A percentile compares a stretch with the other conserved stretches of the same genome.
phyloP scores from a whole-genome alignment of 306 rosid species.

The Quillaja saponaria region DNA sequence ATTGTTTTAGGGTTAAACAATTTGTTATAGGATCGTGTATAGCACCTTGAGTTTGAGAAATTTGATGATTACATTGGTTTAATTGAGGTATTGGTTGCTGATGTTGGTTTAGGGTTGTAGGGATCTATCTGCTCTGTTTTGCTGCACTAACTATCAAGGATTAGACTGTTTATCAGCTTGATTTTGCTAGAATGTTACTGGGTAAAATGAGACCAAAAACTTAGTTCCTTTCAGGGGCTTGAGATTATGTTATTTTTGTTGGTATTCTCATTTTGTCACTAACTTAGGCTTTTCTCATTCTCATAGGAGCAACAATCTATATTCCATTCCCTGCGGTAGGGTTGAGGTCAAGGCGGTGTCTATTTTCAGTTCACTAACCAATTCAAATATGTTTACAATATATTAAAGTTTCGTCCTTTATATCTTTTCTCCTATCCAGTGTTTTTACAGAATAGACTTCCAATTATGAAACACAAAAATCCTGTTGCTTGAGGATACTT shows the following conservation, averaged over 20 bases:
- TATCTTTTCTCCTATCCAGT: not conserved
- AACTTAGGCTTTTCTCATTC: conserved; percentile 11
- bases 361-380: conserved; percentile 10
- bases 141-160: not conserved
- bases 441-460: conserved; percentile 4
- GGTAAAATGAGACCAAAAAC: not conserved
- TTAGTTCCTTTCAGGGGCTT: not conserved
- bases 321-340: not conserved
- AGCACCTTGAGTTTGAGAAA: conserved; percentile 23
- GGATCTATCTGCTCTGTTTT: conserved; percentile 25
- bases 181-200: conserved; percentile 19
- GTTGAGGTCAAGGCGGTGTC: conserved; percentile 25
- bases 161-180: conserved; percentile 18
- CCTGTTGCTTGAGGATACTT: conserved; percentile 8
- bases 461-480: not conserved
- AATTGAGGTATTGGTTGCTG: conserved; percentile 5
- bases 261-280: conserved; percentile 20
- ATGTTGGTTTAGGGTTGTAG: conserved; percentile 4
- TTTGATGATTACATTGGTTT: conserved; percentile 21
- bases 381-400: conserved; percentile 5
- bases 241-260: not conserved
- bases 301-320: not conserved
- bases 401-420: not conserved
- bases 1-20: not conserved
- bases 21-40: conserved; percentile 3